Percentiles rank a stretch among this genome's conserved stretches.
Conservation (phyloP, 2,329 filamentous ascomycete genomes). For the Cladophialophora psammophila region DNA sequence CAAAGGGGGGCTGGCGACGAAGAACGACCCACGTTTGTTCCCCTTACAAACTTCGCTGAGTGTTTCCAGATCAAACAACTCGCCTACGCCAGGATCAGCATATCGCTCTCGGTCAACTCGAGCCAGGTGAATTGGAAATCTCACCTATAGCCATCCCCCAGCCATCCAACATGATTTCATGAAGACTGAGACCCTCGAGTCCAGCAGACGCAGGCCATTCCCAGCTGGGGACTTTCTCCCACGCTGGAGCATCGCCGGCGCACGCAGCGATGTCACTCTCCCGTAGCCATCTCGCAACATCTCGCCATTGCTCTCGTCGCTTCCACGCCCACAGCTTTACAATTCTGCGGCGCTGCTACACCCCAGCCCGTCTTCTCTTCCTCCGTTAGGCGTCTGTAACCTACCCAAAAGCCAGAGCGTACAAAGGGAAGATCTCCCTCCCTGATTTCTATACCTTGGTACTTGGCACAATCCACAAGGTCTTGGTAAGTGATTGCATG, state of each 20-base stretch:
- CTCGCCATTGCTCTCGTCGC: conserved; percentile 42
- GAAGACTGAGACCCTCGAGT: conserved; percentile 19
- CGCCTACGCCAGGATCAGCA: conserved; percentile 23
- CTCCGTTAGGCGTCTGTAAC: conserved; percentile 11
- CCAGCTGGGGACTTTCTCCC: conserved; percentile 32
- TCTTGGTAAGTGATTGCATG: conserved; percentile 39
- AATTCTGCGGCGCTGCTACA: not conserved
- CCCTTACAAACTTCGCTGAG: conserved; percentile 46
- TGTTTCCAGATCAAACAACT: conserved; percentile 48
- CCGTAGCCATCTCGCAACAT: conserved; percentile 47
- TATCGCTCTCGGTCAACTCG: too few relatives aligned
- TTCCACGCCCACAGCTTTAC: conserved; percentile 39
- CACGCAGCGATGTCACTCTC: conserved; percentile 45
- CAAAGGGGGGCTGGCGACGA: conserved; percentile 50
- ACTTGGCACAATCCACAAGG: conserved; percentile 27
- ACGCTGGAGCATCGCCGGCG: conserved; percentile 44
- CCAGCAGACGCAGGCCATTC: conserved; percentile 6
- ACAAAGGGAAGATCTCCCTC: conserved; percentile 41
- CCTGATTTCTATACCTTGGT: conserved; percentile 32
- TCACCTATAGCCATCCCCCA: conserved; percentile 41
- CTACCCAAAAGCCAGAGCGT: conserved; percentile 39
- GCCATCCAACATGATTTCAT: conserved; percentile 38
- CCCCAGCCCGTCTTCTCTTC: conserved; percentile 17
- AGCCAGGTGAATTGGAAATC: not conserved
- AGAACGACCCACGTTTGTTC: conserved; percentile 51